Evolutionary conservation across 163 green algal species (phyloP).

Genomic region (Coccomyxa subellipsoidea): DNA sequence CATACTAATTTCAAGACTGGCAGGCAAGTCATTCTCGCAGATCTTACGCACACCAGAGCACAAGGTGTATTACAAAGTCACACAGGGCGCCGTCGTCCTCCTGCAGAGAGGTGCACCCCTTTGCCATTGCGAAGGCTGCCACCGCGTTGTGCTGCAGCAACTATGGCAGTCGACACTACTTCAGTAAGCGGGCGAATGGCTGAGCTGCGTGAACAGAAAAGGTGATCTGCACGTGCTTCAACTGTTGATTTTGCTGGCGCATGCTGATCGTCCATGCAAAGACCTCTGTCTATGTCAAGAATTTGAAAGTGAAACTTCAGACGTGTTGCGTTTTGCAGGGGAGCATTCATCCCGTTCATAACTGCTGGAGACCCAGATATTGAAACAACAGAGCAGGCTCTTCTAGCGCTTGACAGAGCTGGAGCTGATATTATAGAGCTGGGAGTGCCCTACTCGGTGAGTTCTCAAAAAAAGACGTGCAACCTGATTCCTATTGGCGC

Average conservation of each 20-base stretch:
- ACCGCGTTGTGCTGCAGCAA: not conserved
- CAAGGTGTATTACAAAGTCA: not conserved
- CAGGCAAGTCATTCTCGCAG: not conserved
- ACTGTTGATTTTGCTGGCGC: not conserved
- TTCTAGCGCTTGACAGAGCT: constrained; percentile 69
- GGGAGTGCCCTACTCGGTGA: constrained; percentile 92
- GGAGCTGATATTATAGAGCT: constrained; percentile 96
- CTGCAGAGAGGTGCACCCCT: not conserved
- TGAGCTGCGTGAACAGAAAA: constrained; percentile 24
- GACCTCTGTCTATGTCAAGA: too few relatives aligned
- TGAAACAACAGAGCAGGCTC: constrained; percentile 77
- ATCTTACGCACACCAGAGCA: not conserved
- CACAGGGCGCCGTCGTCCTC: not conserved
- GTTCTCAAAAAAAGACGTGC: not conserved
- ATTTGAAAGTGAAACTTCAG: not conserved
- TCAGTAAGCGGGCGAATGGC: constrained; percentile 34
- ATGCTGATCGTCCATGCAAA: not conserved
- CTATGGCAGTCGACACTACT: not conserved
- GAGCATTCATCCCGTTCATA: constrained; percentile 96
- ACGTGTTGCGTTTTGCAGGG: constrained; percentile 40
- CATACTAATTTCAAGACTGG: not conserved
- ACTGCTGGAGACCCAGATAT: constrained; percentile 91
- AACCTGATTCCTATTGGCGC: too few relatives aligned
- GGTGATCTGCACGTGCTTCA: constrained; percentile 2
- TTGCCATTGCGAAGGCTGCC: not conserved